A percentile compares a stretch with the other conserved stretches of the same genome.
Conservation (phyloP, 1,284 basidiomycete species). For the Ustilago sp. region DNA sequence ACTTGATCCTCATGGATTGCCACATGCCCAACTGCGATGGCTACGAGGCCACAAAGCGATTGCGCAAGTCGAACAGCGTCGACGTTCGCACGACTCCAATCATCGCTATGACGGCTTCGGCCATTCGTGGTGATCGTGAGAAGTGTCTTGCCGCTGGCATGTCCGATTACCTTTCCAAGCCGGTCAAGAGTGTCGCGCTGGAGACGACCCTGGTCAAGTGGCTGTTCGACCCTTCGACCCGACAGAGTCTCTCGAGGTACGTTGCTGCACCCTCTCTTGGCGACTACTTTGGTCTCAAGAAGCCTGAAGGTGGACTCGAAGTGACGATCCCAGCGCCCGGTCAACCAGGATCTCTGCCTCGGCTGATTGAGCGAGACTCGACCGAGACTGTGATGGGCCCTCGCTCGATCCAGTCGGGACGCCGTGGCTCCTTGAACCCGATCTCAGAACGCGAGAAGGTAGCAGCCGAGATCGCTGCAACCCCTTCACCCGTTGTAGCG, state of each 20-base stretch:
- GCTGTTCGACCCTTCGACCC: slow-evolving; percentile 60
- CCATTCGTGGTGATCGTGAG: slow-evolving; percentile 65
- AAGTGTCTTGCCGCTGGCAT: slow-evolving; percentile 63
- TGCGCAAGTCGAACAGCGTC: slow-evolving; percentile 57
- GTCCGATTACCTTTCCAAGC: slow-evolving; percentile 66
- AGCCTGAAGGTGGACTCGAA: slow-evolving; percentile 30
- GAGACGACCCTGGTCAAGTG: slow-evolving; percentile 61
- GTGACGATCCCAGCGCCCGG: slow-evolving; percentile 25
- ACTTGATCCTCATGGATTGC: slow-evolving; percentile 59
- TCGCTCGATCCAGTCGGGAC: slow-evolving; percentile 45
- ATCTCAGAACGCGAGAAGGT: slow-evolving; percentile 43
- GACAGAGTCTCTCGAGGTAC: slow-evolving; percentile 56
- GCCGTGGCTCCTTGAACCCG: slow-evolving; percentile 50
- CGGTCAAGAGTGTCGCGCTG: slow-evolving; percentile 62
- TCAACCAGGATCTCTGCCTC: slow-evolving; percentile 32
- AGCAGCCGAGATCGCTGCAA: slow-evolving; percentile 31
- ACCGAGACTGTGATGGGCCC: slow-evolving; percentile 52
- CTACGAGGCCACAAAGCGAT: slow-evolving; percentile 59
- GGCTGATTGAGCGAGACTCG: slow-evolving; percentile 48
- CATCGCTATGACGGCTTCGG: slow-evolving; percentile 65
- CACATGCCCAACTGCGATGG: slow-evolving; percentile 66
- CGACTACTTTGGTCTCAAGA: slow-evolving; percentile 47
- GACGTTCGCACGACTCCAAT: slow-evolving; percentile 61
- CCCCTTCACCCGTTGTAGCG: slow-evolving; percentile 11
- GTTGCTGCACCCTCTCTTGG: slow-evolving; percentile 39